These are phyloP conservation scores for Paecilomyces sp. DNA, from an alignment of 2,329 filamentous ascomycete genomes.

Conservation along the genomic window DNA sequence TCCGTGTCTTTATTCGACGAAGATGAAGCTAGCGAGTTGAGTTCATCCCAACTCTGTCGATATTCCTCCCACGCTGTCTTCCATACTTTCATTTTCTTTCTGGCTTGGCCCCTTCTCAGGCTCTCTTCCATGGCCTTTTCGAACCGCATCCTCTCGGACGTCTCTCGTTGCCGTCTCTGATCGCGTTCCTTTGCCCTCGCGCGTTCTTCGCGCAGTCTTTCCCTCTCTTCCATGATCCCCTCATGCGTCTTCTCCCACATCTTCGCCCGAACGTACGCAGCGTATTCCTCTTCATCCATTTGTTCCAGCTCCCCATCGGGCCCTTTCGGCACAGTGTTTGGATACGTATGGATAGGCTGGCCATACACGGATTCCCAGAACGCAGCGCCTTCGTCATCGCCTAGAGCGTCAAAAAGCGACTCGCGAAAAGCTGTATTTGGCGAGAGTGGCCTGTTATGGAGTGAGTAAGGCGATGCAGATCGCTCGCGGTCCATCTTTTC, in stretches of 20 bases:
- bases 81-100: conserved; percentile 42
- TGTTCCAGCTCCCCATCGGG: conserved; percentile 57
- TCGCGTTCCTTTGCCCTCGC: conserved; percentile 39
- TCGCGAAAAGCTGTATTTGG: conserved; percentile 77
- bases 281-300: conserved; percentile 93
- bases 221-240: conserved; percentile 70
- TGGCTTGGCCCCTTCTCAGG: conserved; percentile 58
- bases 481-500: conserved; percentile 12
- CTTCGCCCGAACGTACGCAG: conserved; percentile 69
- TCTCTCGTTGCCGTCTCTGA: conserved; percentile 21
- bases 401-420: conserved; percentile 92
- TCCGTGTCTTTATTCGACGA: conserved; percentile 3
- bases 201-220: conserved; percentile 49
- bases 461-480: conserved; percentile 1
- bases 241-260: conserved; percentile 97
- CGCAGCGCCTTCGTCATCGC: conserved; percentile 88
- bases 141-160: conserved; percentile 35
- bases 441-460: conserved; percentile 39
- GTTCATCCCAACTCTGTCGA: conserved; percentile 52
- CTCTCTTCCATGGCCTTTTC: conserved; percentile 62
- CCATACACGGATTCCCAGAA: conserved; percentile 98
- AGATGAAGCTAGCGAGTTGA: conserved; percentile 23
- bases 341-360: conserved; percentile 81
- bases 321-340: conserved; percentile 43
- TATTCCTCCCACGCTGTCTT: conserved; percentile 60